Base-by-base conservation (phyloP, 768 basidiomycete genomes). In the Pisolithus sp. region DNA sequence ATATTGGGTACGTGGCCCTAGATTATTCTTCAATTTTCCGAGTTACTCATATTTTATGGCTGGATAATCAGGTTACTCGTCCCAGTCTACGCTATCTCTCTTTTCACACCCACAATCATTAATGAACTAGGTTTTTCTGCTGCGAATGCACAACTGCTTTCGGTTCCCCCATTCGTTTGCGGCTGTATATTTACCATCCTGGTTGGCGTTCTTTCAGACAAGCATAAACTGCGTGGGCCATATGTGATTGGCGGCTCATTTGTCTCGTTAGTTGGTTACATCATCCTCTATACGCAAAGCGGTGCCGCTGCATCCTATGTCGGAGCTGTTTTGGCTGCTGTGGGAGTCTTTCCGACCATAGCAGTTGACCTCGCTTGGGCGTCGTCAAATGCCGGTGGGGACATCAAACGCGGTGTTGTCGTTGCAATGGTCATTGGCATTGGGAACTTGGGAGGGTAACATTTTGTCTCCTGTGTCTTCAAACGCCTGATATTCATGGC, bases 361-460 rank as follows among this genome's bases (percentile, higher is more conserved):
- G 69, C 68, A 28, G 67, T 80, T 18, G 59, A 62, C 24, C 62
- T 83, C 2, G 78, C 80, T 34, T 84, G 82, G 82, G 75, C 69
- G 2, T 71, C 74, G 2, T 76, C 76, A 7, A 79, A 80, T 49
- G 74, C 77, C 0, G 81, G 81, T 21, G 79, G 82, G 21, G 79
- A 80, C 57, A 53, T 77, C 46, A 76, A 78, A 57, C 71, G 74
- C 50, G 82, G 73, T 21, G 71, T 81, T 12, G 71, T 72, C 12
- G 54, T 82, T 34, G 82, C 77, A 5, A 72, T 79, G 69, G 73
- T 82, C 17, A 74, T 78, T 48, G 78, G 78, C 24, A 37, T 77
- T 9, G 80, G 77, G 20, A 83, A 83, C 53, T 64, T 82, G 9
- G 80, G 80, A 53, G 80, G 79, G 58, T 74, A 48, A 51, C 43